Evolutionary conservation across 2,329 filamentous ascomycete genomes (phyloP), one percentile per base, ranked within the genome.

Genomic region (Sphaceloma murrayae): DNA sequence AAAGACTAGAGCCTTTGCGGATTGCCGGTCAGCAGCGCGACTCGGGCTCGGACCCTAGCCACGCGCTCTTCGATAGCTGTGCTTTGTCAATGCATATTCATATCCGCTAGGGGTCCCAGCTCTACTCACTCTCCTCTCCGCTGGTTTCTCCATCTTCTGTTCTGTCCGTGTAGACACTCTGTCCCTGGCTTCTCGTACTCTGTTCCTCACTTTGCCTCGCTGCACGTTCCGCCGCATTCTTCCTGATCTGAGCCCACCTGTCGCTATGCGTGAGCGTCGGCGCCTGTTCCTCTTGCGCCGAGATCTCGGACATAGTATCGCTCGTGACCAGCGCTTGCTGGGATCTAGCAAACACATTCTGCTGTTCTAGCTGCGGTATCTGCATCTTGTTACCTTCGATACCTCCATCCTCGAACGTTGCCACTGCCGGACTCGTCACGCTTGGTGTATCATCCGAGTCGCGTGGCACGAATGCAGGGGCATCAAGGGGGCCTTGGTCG

Each of bases 31-130:
- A 98, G 67, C 62, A 95, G 87, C 43, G 91, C 91, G 47, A 98
- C 91, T 50, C 91, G 82, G 48, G 91, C 91, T 68, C 95, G 96
- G 74, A 98, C 98, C 51, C 91, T 84, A 38, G 91, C 91, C 48
- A 96, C 91, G 53, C 91, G 85, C 38, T 87, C 88, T 64, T 98
- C 91, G 57, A 96, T 96, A 26, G 88, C 86, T 93, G 53, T n/a
- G 44, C 34, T 38, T 3, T 21, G 31, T 30, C 51, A 34, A 49
- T 49, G 7, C 27, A 14, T 16, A 22, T 6, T 51, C 33, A 51
- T 11, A 13, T 18, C 11, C n/a, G 31, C 24, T 9, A 44, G 22
- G 22, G 24, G 14, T 11, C 18, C 24, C 13, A 34, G 21, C 11
- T 33, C 17, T 26, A 80, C 84, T 75, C 70, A 86, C 83, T 91